Evolutionary conservation across 345 rosid species (phyloP).

Genomic region (Sisymbrium altissimum): DNA sequence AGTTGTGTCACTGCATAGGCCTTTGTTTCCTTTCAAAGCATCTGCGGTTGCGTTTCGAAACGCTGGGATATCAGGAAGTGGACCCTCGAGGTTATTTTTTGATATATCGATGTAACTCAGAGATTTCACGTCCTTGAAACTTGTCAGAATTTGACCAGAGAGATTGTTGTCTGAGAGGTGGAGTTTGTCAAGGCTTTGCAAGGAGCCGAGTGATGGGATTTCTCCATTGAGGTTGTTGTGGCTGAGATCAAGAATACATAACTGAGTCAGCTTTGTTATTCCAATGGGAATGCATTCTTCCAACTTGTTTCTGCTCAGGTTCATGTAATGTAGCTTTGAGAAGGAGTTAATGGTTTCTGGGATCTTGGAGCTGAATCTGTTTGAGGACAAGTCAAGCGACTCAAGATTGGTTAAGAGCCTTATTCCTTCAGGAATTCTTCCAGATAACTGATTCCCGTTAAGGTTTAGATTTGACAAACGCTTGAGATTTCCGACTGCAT

Average conservation of each 20-base stretch:
- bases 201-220: slow-evolving; percentile 27
- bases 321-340: slow-evolving; percentile 20
- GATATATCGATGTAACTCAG: slow-evolving; percentile 32
- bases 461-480: no score
- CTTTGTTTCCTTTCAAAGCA: no score
- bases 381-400: no score
- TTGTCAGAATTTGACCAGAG: slow-evolving; percentile 19
- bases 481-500: no score
- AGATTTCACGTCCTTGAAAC: slow-evolving; percentile 10
- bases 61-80: slow-evolving; percentile 24
- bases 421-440: no score
- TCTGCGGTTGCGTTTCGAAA: no score
- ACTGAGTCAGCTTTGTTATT: slow-evolving; percentile 20
- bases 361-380: no score
- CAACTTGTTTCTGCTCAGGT: slow-evolving; percentile 33
- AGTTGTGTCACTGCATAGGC: no score
- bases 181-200: slow-evolving; percentile 27
- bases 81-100: slow-evolving; percentile 39
- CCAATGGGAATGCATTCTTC: slow-evolving; percentile 27
- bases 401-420: no score
- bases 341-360: not conserved
- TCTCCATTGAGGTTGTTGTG: slow-evolving; percentile 34
- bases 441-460: no score
- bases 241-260: slow-evolving; percentile 37
- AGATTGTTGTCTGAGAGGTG: slow-evolving; percentile 42